Evolutionary conservation across 345 rosid species (phyloP).

Genomic region (Aquilaria malaccensis): DNA sequence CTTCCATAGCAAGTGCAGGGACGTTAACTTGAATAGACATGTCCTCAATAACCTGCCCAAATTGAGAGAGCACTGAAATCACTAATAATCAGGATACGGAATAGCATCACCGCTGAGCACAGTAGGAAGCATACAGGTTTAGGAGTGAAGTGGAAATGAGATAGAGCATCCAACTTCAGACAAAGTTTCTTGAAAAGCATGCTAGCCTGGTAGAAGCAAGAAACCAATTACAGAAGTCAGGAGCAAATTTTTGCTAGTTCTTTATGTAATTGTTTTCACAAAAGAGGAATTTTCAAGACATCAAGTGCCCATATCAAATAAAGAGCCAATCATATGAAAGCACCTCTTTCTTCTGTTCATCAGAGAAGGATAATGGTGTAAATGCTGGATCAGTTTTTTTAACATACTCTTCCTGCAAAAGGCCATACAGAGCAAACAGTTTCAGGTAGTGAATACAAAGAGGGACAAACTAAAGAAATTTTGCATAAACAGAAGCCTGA

Average conservation of each 20-base stretch:
- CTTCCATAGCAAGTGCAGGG: slow-evolving; percentile 98
- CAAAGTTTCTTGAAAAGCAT: slow-evolving; percentile 70
- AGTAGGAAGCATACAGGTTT: slow-evolving; percentile 67
- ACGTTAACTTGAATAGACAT: slow-evolving; percentile 82
- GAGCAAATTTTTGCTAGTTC: too few species aligned
- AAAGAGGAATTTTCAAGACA: background rate
- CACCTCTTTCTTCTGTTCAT: slow-evolving; percentile 89
- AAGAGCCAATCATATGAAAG: too few species aligned
- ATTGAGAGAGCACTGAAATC: slow-evolving; percentile 14
- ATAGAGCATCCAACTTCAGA: slow-evolving; percentile 92
- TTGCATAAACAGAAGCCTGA: background rate
- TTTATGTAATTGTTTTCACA: too few species aligned
- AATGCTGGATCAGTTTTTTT: slow-evolving; percentile 61
- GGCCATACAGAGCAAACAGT: background rate
- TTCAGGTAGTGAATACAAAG: background rate
- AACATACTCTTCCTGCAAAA: slow-evolving; percentile 74
- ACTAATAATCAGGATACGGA: background rate
- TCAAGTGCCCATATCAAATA: background rate
- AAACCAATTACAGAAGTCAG: background rate
- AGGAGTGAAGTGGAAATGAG: slow-evolving; percentile 96
- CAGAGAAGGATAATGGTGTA: slow-evolving; percentile 63
- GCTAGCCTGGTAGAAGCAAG: slow-evolving; percentile 48
- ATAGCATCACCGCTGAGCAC: slow-evolving; percentile 5
- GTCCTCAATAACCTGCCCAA: slow-evolving; percentile 73
- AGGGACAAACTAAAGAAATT: background rate